These are phyloP conservation scores for Phytopythium boreale DNA, from an alignment of 352 stramenopile genomes.

Conservation along the genomic window DNA sequence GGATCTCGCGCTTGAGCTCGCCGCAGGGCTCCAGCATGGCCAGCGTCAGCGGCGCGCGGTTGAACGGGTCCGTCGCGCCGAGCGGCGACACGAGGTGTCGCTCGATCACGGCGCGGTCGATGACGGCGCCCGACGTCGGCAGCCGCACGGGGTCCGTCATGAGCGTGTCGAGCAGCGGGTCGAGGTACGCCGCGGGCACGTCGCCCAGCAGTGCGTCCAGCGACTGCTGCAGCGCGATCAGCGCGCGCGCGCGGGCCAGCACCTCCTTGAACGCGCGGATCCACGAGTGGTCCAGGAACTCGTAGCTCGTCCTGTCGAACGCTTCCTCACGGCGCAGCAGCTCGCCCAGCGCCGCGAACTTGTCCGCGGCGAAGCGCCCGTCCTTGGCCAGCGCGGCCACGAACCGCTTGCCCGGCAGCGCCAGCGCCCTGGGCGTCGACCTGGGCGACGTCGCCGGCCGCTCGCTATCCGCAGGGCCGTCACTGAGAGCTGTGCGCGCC, in stretches of 20 bases:
- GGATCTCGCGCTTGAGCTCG: conserved; percentile 52
- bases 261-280: conserved; percentile 37
- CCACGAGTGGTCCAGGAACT: conserved; percentile 51
- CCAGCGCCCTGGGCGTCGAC: conserved; percentile 1
- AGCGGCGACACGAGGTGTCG: conserved; percentile 90
- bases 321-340: conserved; percentile 27
- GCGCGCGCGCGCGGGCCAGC: conserved; percentile 47
- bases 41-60: conserved; percentile 83
- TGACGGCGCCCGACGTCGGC: conserved; percentile 79
- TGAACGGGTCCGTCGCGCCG: conserved; percentile 91
- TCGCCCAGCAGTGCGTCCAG: conserved; percentile 87
- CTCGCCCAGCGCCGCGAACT: conserved; percentile 38
- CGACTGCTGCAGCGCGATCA: conserved; percentile 50
- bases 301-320: conserved; percentile 20
- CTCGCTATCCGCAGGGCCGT: neutral
- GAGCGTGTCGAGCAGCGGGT: conserved; percentile 87
- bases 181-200: conserved; percentile 94
- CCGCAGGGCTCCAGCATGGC: conserved; percentile 58
- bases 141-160: conserved; percentile 94
- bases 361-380: conserved; percentile 58
- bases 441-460: neutral
- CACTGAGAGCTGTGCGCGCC: conserved; percentile 26
- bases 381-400: conserved; percentile 61
- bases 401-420: conserved; percentile 36
- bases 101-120: conserved; percentile 93